phyloP scores from a whole-genome alignment of 495 filamentous ascomycete species.

The Daldinia loculata region DNA sequence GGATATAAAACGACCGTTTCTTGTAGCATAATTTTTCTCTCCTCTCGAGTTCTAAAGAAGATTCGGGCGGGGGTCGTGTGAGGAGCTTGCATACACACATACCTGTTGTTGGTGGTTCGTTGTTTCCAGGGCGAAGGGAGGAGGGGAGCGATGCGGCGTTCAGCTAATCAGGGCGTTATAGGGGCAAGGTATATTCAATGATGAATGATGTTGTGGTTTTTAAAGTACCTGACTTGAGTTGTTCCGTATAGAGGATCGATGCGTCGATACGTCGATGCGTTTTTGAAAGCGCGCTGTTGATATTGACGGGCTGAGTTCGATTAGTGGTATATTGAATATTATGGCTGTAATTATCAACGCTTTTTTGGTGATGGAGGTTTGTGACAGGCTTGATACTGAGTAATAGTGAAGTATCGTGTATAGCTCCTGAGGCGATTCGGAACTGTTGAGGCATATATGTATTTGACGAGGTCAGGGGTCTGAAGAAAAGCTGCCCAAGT shows the following conservation, averaged over 20 bases:
- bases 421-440: too few species aligned
- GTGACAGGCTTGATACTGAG: neutral
- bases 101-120: neutral
- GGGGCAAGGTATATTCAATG: neutral
- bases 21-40: neutral
- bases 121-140: neutral
- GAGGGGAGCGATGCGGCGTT: neutral
- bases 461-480: too few species aligned
- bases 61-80: neutral
- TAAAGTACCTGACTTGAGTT: neutral
- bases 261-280: neutral
- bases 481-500: too few species aligned
- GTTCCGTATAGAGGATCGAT: neutral
- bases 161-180: neutral
- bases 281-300: neutral
- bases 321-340: slow-evolving; percentile 1
- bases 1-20: neutral
- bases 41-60: neutral
- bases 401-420: too few species aligned
- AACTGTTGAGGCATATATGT: neutral
- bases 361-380: neutral
- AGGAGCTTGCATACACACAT: neutral
- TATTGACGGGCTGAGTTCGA: neutral
- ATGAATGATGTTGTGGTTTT: neutral
- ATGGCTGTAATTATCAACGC: neutral